phyloP scores from a whole-genome alignment of 352 stramenopile genomes.

The Pythium apleroticum region DNA sequence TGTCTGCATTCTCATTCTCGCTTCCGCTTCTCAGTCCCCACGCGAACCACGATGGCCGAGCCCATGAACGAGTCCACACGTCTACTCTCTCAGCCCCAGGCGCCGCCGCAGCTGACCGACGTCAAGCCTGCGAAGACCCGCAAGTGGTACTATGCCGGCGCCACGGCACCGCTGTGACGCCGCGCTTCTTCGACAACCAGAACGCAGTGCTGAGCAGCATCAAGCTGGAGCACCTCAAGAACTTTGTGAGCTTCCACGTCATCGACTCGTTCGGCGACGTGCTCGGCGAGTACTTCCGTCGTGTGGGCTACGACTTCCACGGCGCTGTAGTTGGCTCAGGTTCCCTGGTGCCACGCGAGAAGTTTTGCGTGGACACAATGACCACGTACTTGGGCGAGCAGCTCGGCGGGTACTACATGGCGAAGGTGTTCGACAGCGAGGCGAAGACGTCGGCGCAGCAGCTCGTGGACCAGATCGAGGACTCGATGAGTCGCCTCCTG shows the following conservation, averaged over 20 bases:
- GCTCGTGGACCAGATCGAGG: constrained; percentile 86
- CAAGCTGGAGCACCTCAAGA: constrained; percentile 45
- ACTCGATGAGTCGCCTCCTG: constrained; percentile 79
- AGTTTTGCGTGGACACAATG: constrained; percentile 71
- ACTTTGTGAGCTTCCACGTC: constrained; percentile 66
- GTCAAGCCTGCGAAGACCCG: too few relatives aligned
- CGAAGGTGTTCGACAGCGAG: constrained; percentile 80
- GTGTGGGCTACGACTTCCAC: constrained; percentile 50
- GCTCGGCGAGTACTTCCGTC: constrained; percentile 57
- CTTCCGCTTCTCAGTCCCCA: too few relatives aligned
- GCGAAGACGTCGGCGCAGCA: constrained; percentile 72
- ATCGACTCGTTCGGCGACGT: constrained; percentile 43
- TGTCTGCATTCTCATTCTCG: too few relatives aligned
- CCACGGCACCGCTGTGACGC: too few relatives aligned
- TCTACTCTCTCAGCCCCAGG: too few relatives aligned
- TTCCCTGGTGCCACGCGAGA: constrained; percentile 33
- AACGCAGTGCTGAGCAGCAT: constrained; percentile 41
- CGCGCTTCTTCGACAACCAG: constrained; percentile 49
- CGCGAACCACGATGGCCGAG: too few relatives aligned
- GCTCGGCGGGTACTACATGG: constrained; percentile 89
- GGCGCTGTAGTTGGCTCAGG: constrained; percentile 35
- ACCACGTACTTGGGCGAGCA: constrained; percentile 84
- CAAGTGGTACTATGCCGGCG: too few relatives aligned
- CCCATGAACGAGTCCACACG: too few relatives aligned
- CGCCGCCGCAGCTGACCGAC: too few relatives aligned